Evolutionary conservation across 257 asterid species (phyloP), one percentile per base, ranked within the genome.

Genomic region (Solanum tarapatanum): DNA sequence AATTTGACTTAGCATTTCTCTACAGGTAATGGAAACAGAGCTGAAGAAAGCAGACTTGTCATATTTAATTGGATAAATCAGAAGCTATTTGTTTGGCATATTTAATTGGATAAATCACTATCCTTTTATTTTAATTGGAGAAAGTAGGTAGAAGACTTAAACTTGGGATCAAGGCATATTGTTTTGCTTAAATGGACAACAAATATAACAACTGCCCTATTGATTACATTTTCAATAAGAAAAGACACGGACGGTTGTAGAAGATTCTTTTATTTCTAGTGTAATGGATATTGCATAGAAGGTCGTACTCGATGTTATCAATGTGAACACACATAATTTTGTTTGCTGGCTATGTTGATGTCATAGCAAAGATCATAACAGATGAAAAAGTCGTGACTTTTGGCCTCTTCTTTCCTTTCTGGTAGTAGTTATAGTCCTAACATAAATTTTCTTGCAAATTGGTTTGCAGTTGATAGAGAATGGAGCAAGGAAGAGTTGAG

Each of bases 401-500:
- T 39, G 58, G 51, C 23, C 32, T 76, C 35, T 76, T 39, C 62
- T 26, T 76, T 39, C 14, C 26, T 35, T 73, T 73, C 80, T 73
- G 80, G 28, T 33, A 9, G 77, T 16, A 32, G 37, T n/a, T 75
- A 11, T 74, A 35, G 55, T 37, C 32, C 13, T 75, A n/a, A n/a
- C 83, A 75, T 77, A 13, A n/a, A n/a, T 60, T 39, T 75, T 41
- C 24, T 77, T 7, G 60, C 62, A 77, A 24, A 39, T n/a, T n/a
- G 8, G 32, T 36, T 75, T 75, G 83, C 30, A 58, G 16, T 45
- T 14, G 28, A 26, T 12, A 68, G 87, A 58, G 30, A 72, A 92
- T 92, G 93, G 92, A 90, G 79, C 87, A 90, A 45, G 90, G 76
- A 76, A 89, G 86, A 24, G 73, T 62, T 55, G 84, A 85, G 70